A percentile compares a stretch with the other conserved stretches of the same genome.
phyloP scores from a whole-genome alignment of 139 green algal genomes.

The Coelastrella sp. region DNA sequence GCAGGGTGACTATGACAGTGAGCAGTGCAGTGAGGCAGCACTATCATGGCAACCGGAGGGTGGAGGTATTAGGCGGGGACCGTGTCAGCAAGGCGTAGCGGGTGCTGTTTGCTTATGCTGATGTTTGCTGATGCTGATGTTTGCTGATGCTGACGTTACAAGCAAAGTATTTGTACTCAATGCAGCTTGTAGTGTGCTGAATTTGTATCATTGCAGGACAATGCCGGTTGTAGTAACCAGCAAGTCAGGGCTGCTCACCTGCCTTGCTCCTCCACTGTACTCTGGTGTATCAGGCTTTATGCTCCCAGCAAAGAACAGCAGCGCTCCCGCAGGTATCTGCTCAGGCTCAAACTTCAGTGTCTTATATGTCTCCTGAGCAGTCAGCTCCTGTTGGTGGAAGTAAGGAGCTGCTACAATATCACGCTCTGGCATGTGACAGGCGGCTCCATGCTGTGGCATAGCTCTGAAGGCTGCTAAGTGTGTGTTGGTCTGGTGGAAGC shows the following conservation, averaged over 20 bases:
- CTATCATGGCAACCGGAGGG: no score
- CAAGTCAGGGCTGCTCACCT: constrained; percentile 6
- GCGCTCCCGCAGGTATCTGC: not conserved
- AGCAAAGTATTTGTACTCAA: not conserved
- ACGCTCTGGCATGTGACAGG: constrained; percentile 46
- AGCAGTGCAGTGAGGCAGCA: not conserved
- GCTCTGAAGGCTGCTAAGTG: not conserved
- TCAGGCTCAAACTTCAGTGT: not conserved
- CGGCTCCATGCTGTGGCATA: constrained; percentile 4
- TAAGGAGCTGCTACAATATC: constrained; percentile 56
- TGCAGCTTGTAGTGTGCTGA: not conserved
- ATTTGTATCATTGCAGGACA: not conserved
- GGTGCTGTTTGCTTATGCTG: no score
- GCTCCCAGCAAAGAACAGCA: constrained; percentile 55
- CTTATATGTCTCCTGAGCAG: constrained; percentile 4
- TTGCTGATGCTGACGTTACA: not conserved
- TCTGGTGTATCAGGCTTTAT: constrained; percentile 9
- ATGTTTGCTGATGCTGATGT: no score
- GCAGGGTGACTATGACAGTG: not conserved
- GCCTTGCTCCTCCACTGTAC: constrained; percentile 45
- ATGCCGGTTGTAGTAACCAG: not conserved
- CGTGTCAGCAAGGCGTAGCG: no score
- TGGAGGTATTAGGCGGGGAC: not conserved
- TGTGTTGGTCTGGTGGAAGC: constrained; percentile 22
- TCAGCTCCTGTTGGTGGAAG: constrained; percentile 16